Percentiles rank a stretch among this genome's conserved stretches.
Conservation (phyloP, 1,139 yeast genomes). For the Yamadazyma siamensis region DNA sequence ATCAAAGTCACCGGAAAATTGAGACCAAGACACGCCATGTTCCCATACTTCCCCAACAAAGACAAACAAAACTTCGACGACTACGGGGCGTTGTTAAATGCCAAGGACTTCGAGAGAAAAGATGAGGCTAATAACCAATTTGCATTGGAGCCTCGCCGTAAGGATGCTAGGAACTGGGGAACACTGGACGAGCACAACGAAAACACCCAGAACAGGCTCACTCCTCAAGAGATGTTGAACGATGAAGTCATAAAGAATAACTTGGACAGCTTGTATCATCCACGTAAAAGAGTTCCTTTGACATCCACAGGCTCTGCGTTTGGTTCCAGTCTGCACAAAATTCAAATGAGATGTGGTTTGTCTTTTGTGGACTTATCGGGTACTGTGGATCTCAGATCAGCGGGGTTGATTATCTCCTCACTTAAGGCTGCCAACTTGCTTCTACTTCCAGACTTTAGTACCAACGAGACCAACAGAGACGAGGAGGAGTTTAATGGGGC, state of each 20-base stretch:
- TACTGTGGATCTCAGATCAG: slow-evolving; percentile 77
- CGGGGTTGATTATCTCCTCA: slow-evolving; percentile 73
- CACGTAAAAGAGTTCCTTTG: slow-evolving; percentile 43
- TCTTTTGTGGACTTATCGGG: slow-evolving; percentile 84
- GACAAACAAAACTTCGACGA: slow-evolving; percentile 68
- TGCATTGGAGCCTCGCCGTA: slow-evolving; percentile 31
- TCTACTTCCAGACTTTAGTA: slow-evolving; percentile 48
- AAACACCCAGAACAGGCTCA: slow-evolving; percentile 27
- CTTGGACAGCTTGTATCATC: slow-evolving; percentile 59
- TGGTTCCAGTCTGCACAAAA: slow-evolving; percentile 23
- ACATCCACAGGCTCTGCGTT: slow-evolving; percentile 18
- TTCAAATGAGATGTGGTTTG: slow-evolving; percentile 64
- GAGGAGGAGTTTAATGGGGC: slow-evolving; percentile 28
- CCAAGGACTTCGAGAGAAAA: slow-evolving; percentile 60
- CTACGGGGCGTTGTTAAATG: slow-evolving; percentile 72
- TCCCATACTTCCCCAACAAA: slow-evolving; percentile 56
- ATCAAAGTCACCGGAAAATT: slow-evolving; percentile 56
- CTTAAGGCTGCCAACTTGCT: slow-evolving; percentile 77
- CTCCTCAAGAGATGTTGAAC: slow-evolving; percentile 45
- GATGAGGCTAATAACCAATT: slow-evolving; percentile 47
- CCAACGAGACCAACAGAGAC: slow-evolving; percentile 10
- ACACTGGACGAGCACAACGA: slow-evolving; percentile 20
- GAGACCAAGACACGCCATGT: slow-evolving; percentile 69
- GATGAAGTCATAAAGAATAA: slow-evolving; percentile 41
- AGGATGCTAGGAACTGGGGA: slow-evolving; percentile 37